Percentiles rank a stretch among this genome's conserved stretches.
These are phyloP conservation scores for Aspergillus hortae DNA, from an alignment of 2,329 filamentous ascomycete species.

Conservation along the genomic window DNA sequence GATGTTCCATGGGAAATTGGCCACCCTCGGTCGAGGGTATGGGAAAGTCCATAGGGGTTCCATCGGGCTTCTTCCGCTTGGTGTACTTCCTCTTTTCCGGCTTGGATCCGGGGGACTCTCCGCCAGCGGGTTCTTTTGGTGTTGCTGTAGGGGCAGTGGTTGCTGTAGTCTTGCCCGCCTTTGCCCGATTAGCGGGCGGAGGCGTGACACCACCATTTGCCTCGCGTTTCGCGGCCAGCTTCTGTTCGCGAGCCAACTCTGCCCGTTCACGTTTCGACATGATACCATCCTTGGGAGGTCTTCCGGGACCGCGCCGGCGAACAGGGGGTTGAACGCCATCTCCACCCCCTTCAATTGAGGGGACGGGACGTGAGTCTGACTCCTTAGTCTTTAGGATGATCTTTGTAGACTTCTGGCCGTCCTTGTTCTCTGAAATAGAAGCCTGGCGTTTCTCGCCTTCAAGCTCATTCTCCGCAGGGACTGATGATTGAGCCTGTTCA, in stretches of 20 bases:
- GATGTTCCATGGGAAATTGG: slow-evolving; percentile 34
- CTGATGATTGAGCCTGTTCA: slow-evolving; percentile 26
- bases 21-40: slow-evolving; percentile 42
- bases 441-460: slow-evolving; percentile 25
- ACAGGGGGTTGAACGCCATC: slow-evolving; percentile 37
- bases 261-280: slow-evolving; percentile 63
- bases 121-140: slow-evolving; percentile 30
- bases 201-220: slow-evolving; percentile 46
- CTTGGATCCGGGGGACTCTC: slow-evolving; percentile 37
- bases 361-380: slow-evolving; percentile 22
- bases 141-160: slow-evolving; percentile 7
- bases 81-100: slow-evolving; percentile 48
- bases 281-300: slow-evolving; percentile 64
- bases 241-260: slow-evolving; percentile 52
- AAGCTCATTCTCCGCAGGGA: slow-evolving; percentile 41
- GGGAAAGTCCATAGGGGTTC: slow-evolving; percentile 38
- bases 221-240: slow-evolving; percentile 46
- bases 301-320: slow-evolving; percentile 53
- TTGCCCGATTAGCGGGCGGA: slow-evolving; percentile 30
- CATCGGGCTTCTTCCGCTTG: slow-evolving; percentile 45
- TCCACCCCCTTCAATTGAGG: slow-evolving; percentile 33
- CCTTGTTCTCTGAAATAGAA: slow-evolving; percentile 26
- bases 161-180: slow-evolving; percentile 25
- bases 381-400: slow-evolving; percentile 29
- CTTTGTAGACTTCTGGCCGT: slow-evolving; percentile 25